Percentiles rank a stretch among this genome's conserved stretches.
These are phyloP conservation scores for Blepharisma stoltei DNA, from an alignment of 73 alveolate species.

Conservation along the genomic window DNA sequence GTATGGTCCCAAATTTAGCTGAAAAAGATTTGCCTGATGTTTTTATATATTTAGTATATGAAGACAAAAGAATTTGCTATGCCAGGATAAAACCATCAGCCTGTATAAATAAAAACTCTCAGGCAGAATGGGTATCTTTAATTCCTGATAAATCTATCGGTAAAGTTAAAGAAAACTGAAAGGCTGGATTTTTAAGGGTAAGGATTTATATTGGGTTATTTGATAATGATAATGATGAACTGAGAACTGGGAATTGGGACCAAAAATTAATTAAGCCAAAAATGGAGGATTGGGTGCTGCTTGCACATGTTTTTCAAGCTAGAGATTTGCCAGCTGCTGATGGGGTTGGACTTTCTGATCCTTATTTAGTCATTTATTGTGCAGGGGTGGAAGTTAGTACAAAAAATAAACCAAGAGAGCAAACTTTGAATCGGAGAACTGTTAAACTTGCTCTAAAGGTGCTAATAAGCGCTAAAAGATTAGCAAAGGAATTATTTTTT, in stretches of 20 bases:
- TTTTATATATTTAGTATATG: conserved; percentile 44
- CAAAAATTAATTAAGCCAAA: conserved; percentile 39
- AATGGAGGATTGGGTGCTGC: conserved; percentile 28
- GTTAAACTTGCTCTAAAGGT: too few relatives aligned
- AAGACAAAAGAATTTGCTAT: conserved; percentile 40
- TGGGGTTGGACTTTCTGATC: conserved; percentile 57
- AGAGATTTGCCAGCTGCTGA: conserved; percentile 62
- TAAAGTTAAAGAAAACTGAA: conserved; percentile 40
- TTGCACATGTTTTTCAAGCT: conserved; percentile 49
- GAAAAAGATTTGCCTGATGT: conserved; percentile 40
- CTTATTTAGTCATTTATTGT: conserved; percentile 44
- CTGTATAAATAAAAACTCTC: conserved; percentile 41
- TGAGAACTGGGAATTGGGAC: conserved; percentile 30
- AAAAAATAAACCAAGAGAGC: conserved; percentile 32
- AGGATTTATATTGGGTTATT: conserved; percentile 33
- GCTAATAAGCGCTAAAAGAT: too few relatives aligned
- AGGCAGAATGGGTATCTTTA: conserved; percentile 36
- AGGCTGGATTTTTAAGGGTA: conserved; percentile 51
- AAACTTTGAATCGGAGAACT: too few relatives aligned
- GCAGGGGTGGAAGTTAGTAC: conserved; percentile 28
- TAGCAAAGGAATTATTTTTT: too few relatives aligned
- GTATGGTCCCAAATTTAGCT: conserved; percentile 27
- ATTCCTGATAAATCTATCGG: conserved; percentile 38
- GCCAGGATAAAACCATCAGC: conserved; percentile 14
- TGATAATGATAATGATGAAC: conserved; percentile 34